Base-by-base conservation (phyloP, 441 rosid species). In the Flueggea neowawraea region DNA sequence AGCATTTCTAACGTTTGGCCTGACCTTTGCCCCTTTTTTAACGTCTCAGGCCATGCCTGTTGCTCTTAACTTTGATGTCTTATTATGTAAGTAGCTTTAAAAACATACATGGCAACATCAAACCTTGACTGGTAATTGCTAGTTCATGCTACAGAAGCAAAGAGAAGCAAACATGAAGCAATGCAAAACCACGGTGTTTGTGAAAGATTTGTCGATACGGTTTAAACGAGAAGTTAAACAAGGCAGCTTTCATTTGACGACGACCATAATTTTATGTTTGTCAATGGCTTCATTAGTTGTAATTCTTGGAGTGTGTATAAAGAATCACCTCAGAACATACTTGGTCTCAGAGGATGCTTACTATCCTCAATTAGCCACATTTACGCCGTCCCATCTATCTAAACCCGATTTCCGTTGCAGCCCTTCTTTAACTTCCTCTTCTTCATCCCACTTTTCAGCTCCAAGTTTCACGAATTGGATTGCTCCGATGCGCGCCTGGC, bases 241-340 rank as follows among this genome's bases (percentile, higher is more conserved):
- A 31, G 39, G 62, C 8, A 53, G 55, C 47, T 16, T 66, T 55
- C 73, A 52, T 6, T 16, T 58, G 12, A 14, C 60, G 11, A 12
- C 36, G 39, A 61, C 69, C 6, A 39, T 65, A 6, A 13, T 70
- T 31, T 31, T 70, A 55, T 68, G 64, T 58, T 52, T 66, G 36
- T 73, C 73, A 5, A 44, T 71, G 64, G 65, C 58, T 6, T 71
- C 65, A 28, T 51, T 71, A 10, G 31, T 68, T 22, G 15, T 72
- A 10, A 12, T 66, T 48, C 65, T 77, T 6, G 74, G 66, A 41
- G 49, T 69, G 43, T 75, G 61, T 57, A 17, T 66, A 6, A 57
- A 63, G 5, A 59, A 36, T 10, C 70, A 54, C 41, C 17, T 63
- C 7, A 66, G 58, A 58, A 74, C 52, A 58, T 57, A 51, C 33